These are phyloP conservation scores for Pseudotsuga menziesii DNA, from an alignment of 75 land plant genomes.

Conservation along the genomic window DNA sequence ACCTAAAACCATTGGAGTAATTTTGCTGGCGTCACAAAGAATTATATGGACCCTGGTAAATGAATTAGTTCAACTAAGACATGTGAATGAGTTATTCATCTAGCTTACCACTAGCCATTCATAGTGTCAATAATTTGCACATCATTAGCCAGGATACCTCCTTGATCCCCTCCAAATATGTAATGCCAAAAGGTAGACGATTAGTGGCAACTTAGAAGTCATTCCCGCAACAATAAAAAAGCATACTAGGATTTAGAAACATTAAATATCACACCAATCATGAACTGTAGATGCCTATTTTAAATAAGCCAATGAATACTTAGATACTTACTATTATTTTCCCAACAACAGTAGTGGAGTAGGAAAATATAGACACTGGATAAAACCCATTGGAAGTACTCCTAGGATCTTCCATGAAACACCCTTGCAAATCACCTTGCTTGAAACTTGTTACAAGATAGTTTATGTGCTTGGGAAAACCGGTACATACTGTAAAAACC, in stretches of 20 bases:
- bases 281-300: background rate
- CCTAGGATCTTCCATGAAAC: too few relatives aligned
- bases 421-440: too few relatives aligned
- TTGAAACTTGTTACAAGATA: too few relatives aligned
- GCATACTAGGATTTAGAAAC: background rate
- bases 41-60: background rate
- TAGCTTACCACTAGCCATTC: constrained; percentile 43
- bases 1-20: constrained; percentile 54
- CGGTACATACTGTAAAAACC: too few relatives aligned
- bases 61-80: background rate
- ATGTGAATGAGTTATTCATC: background rate
- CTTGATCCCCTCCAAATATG: constrained; percentile 50
- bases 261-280: background rate
- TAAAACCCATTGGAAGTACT: constrained; percentile 12
- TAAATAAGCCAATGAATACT: background rate
- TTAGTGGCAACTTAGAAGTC: background rate
- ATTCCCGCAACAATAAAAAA: background rate
- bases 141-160: constrained; percentile 14
- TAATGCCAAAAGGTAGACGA: constrained; percentile 34
- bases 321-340: constrained; percentile 43
- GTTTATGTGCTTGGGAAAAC: too few relatives aligned
- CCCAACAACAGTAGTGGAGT: constrained; percentile 37
- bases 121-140: constrained; percentile 57
- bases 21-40: constrained; percentile 23
- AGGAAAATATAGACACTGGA: constrained; percentile 16